Base-by-base conservation (phyloP, 2,329 filamentous ascomycete species). In the Grosmannia serpens region DNA sequence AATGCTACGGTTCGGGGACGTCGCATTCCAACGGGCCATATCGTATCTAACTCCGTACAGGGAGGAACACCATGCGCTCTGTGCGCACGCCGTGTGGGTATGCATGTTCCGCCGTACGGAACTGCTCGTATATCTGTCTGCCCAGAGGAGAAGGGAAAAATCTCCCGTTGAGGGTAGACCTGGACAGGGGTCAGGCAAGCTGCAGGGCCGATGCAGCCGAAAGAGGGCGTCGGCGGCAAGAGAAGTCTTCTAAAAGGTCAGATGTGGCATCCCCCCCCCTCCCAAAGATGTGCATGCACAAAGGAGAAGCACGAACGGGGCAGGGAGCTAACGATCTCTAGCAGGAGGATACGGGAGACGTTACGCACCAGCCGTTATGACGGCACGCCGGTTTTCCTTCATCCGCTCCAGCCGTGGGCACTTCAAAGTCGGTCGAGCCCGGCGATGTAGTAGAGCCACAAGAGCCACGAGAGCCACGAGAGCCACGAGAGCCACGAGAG, bases 191-290 rank as follows among this genome's bases (percentile, higher is more conserved):
- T 33, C 41, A 3, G 26, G 9, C 29, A 49, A 22, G 35, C 57
- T 54, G 57, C 59, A 56, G 53, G 57, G 55, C 57, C 61, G 58
- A 57, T 53, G 57, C 35, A n/a, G n/a, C 41, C n/a, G 52, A 55
- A 47, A 55, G 53, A 33, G 31, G 47, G 35, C 17, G 61, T 62
- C 67, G 70, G 73, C 74, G 74, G 73, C 69, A 74, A 73, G 68
- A 74, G 70, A 60, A 66, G 70, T 63, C 60, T 67, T 71, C 64
- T 74, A 68, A 76, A 73, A 74, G 73, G 74, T 68, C 67, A 10
- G 53, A 47, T 24, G 35, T 64, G 60, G 33, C 50, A 26, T 55
- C 41, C 31, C 33, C 46, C 50, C 49, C 53, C 41, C 31, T 27
- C 46, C 50, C 49, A 49, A 38, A 29, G 31, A 56, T 55, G 46